A percentile compares a stretch with the other conserved stretches of the same genome.
Conservation (phyloP, 768 basidiomycete genomes). For the Brasilioporus rufonigricans region DNA sequence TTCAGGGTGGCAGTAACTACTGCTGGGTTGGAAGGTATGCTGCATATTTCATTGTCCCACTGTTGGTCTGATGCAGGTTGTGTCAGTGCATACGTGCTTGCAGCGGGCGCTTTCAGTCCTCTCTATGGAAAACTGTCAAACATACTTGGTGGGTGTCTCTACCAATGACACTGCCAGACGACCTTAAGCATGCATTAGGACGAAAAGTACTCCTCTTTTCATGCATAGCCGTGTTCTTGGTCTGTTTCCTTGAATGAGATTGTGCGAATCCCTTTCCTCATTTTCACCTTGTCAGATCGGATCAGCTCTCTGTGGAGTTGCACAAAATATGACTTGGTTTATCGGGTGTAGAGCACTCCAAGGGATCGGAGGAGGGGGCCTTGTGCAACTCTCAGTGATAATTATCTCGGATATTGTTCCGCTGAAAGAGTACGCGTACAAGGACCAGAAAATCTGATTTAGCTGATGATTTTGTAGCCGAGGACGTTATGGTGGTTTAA, state of each 20-base stretch:
- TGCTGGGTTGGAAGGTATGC: constrained; percentile 78
- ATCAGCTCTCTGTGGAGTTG: no score
- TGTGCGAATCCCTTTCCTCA: no score
- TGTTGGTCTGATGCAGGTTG: neutral
- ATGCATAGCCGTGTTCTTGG: constrained; percentile 66
- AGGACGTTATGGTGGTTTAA: constrained; percentile 71
- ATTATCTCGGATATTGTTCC: constrained; percentile 53
- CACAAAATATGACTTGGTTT: no score
- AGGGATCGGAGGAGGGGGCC: no score
- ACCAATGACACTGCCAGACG: neutral
- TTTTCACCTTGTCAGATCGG: no score
- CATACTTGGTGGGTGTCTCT: constrained; percentile 32
- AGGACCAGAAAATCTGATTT: neutral
- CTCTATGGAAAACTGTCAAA: constrained; percentile 67
- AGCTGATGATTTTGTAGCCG: constrained; percentile 42
- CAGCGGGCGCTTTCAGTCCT: constrained; percentile 59
- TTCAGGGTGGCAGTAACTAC: constrained; percentile 60
- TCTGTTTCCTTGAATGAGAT: constrained; percentile 32
- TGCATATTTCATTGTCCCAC: constrained; percentile 3
- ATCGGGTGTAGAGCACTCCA: no score
- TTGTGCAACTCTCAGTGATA: no score
- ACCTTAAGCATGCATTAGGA: constrained; percentile 31
- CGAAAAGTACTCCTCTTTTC: constrained; percentile 69
- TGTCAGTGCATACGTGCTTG: constrained; percentile 67
- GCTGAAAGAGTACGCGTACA: constrained; percentile 58